These are phyloP conservation scores for Xanthoconium purpureum DNA, from an alignment of 768 basidiomycete genomes.

Conservation along the genomic window DNA sequence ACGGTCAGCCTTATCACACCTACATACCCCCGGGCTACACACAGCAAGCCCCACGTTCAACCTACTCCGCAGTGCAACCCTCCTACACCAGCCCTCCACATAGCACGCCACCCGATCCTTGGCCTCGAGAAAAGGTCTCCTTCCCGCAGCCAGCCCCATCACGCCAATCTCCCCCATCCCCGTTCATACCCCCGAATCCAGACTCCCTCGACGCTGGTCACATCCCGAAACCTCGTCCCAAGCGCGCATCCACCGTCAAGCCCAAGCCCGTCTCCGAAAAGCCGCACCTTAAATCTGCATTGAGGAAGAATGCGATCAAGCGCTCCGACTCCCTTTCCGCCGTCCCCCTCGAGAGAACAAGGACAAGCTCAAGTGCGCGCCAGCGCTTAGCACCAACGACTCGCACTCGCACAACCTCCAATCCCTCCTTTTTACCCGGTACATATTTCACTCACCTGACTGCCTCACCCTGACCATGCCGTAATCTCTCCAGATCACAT, in stretches of 20 bases:
- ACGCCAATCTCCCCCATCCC: conserved; percentile 18
- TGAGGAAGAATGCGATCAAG: conserved; percentile 46
- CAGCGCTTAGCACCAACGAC: conserved; percentile 31
- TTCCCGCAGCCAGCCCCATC: conserved; percentile 26
- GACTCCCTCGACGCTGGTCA: conserved; percentile 17
- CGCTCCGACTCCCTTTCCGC: conserved; percentile 24
- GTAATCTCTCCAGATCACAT: conserved; percentile 53
- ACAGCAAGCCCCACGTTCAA: conserved; percentile 19
- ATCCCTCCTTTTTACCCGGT: conserved; percentile 34
- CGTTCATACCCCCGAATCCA: conserved; percentile 27
- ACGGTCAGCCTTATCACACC: conserved; percentile 42
- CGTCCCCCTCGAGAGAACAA: conserved; percentile 35
- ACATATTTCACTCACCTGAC: conserved; percentile 11
- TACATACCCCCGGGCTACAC: conserved; percentile 32
- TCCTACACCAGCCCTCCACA: conserved; percentile 31
- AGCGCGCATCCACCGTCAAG: conserved; percentile 35
- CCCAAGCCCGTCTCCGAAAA: conserved; percentile 25
- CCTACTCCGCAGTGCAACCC: conserved; percentile 8
- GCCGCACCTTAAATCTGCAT: conserved; percentile 51
- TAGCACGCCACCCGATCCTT: conserved; percentile 30
- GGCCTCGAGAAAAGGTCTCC: conserved; percentile 34
- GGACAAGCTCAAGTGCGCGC: conserved; percentile 41
- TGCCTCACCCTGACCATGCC: conserved; percentile 24
- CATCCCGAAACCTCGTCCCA: conserved; percentile 31
- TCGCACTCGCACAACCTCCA: conserved; percentile 36